Evolutionary conservation across 73 alveolate genomes (phyloP).

Genomic region (Paramecium sexaurelia): DNA sequence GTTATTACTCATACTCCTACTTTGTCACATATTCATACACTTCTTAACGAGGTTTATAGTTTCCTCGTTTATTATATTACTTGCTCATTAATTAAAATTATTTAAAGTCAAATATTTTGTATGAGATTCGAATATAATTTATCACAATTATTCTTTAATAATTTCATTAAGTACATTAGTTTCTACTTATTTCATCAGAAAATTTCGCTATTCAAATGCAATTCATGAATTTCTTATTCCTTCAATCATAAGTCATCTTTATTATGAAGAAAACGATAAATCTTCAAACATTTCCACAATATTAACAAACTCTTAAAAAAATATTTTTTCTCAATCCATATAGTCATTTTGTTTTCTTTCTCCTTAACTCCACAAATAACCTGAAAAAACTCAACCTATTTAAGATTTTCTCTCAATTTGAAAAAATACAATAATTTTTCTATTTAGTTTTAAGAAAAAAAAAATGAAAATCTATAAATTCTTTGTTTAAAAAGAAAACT

Average conservation of each 20-base stretch:
- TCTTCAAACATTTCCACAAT: too few relatives aligned
- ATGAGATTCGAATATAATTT: background rate
- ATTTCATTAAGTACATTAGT: background rate
- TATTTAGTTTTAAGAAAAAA: too few relatives aligned
- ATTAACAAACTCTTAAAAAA: too few relatives aligned
- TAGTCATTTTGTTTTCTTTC: too few relatives aligned
- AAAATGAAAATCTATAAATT: too few relatives aligned
- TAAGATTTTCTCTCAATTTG: too few relatives aligned
- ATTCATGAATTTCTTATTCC: background rate
- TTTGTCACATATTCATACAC: conserved; percentile 25
- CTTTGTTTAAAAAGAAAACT: too few relatives aligned
- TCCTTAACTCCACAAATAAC: too few relatives aligned
- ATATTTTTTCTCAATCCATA: too few relatives aligned
- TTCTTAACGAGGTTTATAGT: background rate
- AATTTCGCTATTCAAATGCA: background rate
- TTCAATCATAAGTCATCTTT: background rate
- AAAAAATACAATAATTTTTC: too few relatives aligned
- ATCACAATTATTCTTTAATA: background rate
- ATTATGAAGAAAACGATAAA: too few relatives aligned
- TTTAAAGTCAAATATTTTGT: background rate
- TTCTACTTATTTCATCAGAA: background rate
- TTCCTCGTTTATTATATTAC: background rate
- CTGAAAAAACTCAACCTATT: too few relatives aligned
- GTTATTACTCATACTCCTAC: background rate
- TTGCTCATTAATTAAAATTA: background rate